Evolutionary conservation across 129 eudicot genomes (phyloP).

Genomic region (Erigeron canadensis): DNA sequence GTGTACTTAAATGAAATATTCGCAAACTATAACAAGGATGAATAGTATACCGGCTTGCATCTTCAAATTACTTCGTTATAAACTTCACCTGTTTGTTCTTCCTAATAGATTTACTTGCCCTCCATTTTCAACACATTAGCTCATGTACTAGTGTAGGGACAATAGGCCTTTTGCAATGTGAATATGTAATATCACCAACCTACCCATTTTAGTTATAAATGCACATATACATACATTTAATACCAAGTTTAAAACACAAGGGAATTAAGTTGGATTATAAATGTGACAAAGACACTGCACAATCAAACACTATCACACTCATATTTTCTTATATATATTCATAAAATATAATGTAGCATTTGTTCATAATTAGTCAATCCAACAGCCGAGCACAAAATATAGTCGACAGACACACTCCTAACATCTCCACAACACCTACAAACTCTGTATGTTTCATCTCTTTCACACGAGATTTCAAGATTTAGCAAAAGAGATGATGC

Average conservation of each 20-base stretch:
- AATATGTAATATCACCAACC: too few relatives aligned
- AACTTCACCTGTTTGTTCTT: too few relatives aligned
- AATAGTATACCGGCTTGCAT: too few relatives aligned
- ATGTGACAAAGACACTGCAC: conserved; percentile 33
- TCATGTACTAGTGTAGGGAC: too few relatives aligned
- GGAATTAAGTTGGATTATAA: conserved; percentile 3
- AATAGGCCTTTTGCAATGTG: too few relatives aligned
- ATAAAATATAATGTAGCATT: conserved; percentile 45
- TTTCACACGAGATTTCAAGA: conserved; percentile 40
- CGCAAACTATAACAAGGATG: too few relatives aligned
- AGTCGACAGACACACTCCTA: conserved; percentile 35
- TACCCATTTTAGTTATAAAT: too few relatives aligned
- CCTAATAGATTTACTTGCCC: too few relatives aligned
- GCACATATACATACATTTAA: neutral
- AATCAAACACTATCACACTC: conserved; percentile 45
- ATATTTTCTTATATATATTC: conserved; percentile 16
- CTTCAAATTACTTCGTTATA: too few relatives aligned
- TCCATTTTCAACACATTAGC: too few relatives aligned
- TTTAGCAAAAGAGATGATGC: conserved; percentile 43
- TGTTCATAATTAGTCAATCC: conserved; percentile 55
- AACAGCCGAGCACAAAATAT: conserved; percentile 44
- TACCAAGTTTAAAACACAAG: neutral
- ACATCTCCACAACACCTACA: conserved; percentile 44
- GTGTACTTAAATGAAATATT: too few relatives aligned
- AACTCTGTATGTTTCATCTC: conserved; percentile 40